Base-by-base conservation (phyloP, 768 basidiomycete genomes). In the Suillus subalutaceus region DNA sequence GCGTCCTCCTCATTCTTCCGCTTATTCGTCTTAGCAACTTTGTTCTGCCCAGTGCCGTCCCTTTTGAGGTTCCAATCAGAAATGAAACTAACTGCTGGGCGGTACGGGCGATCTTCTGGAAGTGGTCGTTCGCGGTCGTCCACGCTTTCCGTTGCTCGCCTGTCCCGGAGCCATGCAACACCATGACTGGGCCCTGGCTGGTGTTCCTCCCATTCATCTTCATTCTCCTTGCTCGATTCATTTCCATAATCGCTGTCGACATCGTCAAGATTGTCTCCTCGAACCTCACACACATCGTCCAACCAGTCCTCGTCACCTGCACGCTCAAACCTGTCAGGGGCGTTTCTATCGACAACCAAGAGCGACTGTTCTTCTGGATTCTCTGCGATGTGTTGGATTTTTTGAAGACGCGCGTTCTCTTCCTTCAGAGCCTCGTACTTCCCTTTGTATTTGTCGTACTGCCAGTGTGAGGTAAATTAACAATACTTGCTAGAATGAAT, bases 311-410 rank as follows among this genome's bases (percentile, higher is more conserved):
- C 52, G 35, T 73, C 70, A 7, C 57, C 62, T 40, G 26, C 57
- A 55, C 63, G 66, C 30, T 65, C 62, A 9, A 76, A 60, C 13
- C 44, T 41, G 43, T 76, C 75, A 8, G 76, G 69, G 13, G 70
- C 69, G 52, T 76, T 73, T 20, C 66, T 38, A 41, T 78, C 75
- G 44, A 76, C 69, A n/a, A 76, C 69, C 67, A 78, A 63, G 35
- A 76, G 57, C 0, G 76, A 76, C 1, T 77, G 72, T 0, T 76
- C 75, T 48, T 77, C 76, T 2, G 52, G 38, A 32, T 67, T 68
- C 48, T 41, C 64, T 30, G 66, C 18, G 10, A 32, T 13, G 18
- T 43, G 41, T 32, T 32, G 41, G 2, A 32, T 58, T 48, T 63
- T 30, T 16, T 23, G 67, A 18, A 50, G 63, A 23, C 52, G 68